These are phyloP conservation scores for Trichoderma breve DNA, from an alignment of 2,329 filamentous ascomycete species.

Conservation along the genomic window DNA sequence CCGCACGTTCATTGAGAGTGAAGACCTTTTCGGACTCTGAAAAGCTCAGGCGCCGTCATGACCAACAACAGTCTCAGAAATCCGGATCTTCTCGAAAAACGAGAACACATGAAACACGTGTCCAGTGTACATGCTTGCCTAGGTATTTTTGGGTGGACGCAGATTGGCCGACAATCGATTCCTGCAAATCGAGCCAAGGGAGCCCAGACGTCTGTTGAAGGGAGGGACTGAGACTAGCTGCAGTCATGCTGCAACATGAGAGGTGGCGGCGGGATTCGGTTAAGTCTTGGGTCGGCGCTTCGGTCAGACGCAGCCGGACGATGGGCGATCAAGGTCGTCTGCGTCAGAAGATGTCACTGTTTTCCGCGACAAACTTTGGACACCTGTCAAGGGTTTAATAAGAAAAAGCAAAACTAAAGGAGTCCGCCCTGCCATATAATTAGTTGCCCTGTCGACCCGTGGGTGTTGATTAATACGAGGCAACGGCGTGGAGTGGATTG, in stretches of 20 bases:
- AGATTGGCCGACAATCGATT: not conserved
- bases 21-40: not conserved
- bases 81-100: not conserved
- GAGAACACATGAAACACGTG: not conserved
- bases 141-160: not conserved
- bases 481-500: not conserved
- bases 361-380: not conserved
- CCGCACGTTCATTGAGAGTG: not conserved
- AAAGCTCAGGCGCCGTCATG: not conserved
- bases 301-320: not conserved
- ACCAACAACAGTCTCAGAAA: not conserved
- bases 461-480: not conserved
- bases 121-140: not conserved
- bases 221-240: constrained; percentile 1
- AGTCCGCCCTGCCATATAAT: not conserved
- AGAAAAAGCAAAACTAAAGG: not conserved
- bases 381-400: not conserved
- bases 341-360: not conserved
- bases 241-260: constrained; percentile 10
- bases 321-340: not conserved
- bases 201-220: not conserved
- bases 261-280: not conserved
- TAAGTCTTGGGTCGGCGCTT: not conserved
- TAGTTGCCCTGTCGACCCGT: not conserved
- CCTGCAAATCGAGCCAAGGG: not conserved